A percentile compares a stretch with the other conserved stretches of the same genome.
Evolutionary conservation across 1,284 basidiomycete species (phyloP).

Genomic region (Naganishia sp.): DNA sequence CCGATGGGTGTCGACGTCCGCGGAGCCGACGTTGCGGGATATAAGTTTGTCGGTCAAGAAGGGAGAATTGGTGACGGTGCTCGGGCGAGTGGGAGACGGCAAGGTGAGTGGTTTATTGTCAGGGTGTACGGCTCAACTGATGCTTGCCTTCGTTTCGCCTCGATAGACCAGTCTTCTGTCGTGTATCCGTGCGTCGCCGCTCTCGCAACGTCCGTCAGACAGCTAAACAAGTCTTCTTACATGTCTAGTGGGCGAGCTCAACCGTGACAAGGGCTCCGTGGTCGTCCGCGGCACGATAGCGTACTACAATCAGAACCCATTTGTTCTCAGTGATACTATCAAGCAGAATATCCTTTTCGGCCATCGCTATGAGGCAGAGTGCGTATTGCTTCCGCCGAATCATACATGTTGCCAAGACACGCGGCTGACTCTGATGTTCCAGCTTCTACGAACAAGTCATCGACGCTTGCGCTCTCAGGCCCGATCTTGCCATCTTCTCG

Average conservation of each 20-base stretch:
- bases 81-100: slow-evolving; percentile 89
- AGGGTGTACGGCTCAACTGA: neutral
- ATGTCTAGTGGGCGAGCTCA: slow-evolving; percentile 82
- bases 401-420: no score
- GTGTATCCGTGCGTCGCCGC: slow-evolving; percentile 36
- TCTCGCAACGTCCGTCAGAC: neutral
- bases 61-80: slow-evolving; percentile 82
- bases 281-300: slow-evolving; percentile 73
- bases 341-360: slow-evolving; percentile 89
- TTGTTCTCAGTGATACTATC: slow-evolving; percentile 81
- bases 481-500: slow-evolving; percentile 73
- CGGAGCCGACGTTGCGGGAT: slow-evolving; percentile 68
- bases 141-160: slow-evolving; percentile 39
- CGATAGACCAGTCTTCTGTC: slow-evolving; percentile 65
- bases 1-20: slow-evolving; percentile 64
- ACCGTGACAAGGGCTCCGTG: slow-evolving; percentile 70
- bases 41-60: slow-evolving; percentile 75
- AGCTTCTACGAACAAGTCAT: slow-evolving; percentile 53
- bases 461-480: slow-evolving; percentile 78
- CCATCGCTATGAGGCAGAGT: slow-evolving; percentile 74
- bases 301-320: slow-evolving; percentile 87
- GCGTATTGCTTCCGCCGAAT: slow-evolving; percentile 38
- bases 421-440: slow-evolving; percentile 3
- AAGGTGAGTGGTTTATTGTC: slow-evolving; percentile 60
- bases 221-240: slow-evolving; percentile 3